Evolutionary conservation across 129 eudicot species (phyloP).

Genomic region (Flaveria brownii): DNA sequence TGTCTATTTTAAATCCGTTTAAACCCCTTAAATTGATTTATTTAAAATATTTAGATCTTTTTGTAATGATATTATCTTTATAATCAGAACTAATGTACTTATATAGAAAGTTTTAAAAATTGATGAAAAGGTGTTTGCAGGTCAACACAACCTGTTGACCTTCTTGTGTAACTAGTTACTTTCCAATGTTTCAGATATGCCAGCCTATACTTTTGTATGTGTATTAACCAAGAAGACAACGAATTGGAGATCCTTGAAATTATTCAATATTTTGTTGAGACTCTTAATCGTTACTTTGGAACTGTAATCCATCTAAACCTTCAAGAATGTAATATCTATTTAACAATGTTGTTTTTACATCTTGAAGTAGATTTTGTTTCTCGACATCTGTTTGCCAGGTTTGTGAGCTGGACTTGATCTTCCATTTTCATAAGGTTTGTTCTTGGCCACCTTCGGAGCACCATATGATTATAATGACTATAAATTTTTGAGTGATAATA

Average conservation of each 20-base stretch:
- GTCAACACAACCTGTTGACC: not conserved
- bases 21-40: not conserved
- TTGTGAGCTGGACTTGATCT: constrained; percentile 88
- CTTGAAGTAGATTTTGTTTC: constrained; percentile 18
- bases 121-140: not conserved
- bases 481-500: not conserved
- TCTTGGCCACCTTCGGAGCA: not conserved
- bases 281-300: constrained; percentile 89
- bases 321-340: not conserved
- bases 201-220: constrained; percentile 93
- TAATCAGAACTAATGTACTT: not conserved
- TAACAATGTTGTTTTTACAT: not conserved
- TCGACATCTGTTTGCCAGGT: constrained; percentile 46
- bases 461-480: not conserved
- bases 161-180: not conserved
- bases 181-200: constrained; percentile 59
- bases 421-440: constrained; percentile 86
- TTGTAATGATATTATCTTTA: not conserved
- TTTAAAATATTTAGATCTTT: not conserved
- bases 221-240: constrained; percentile 80
- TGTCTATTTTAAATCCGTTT: not conserved
- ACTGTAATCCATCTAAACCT: constrained; percentile 54
- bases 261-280: constrained; percentile 84
- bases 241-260: constrained; percentile 86
- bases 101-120: not conserved